These are phyloP conservation scores for Pyrenula aspistea DNA, from an alignment of 495 filamentous ascomycete genomes.

Conservation along the genomic window DNA sequence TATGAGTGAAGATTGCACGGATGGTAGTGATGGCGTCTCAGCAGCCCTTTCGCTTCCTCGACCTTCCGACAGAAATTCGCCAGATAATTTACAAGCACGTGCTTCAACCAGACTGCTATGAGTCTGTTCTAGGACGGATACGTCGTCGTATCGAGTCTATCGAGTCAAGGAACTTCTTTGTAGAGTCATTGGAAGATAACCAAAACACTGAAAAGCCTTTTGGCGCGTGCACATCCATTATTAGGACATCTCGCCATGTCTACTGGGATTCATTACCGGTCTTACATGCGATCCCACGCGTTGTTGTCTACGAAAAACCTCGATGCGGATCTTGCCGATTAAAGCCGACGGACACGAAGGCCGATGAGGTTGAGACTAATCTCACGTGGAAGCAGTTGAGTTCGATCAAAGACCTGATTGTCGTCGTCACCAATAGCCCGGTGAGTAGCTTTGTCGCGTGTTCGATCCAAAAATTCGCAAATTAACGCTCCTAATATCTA, in stretches of 20 bases:
- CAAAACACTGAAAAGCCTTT: not conserved
- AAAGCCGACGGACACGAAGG: not conserved
- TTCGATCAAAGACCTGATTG: not conserved
- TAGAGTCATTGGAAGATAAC: too few relatives aligned
- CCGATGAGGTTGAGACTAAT: not conserved
- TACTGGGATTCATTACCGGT: not conserved
- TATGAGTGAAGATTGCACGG: not conserved
- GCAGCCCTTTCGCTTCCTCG: not conserved
- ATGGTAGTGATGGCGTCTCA: not conserved
- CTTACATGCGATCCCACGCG: not conserved
- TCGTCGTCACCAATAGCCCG: too few relatives aligned
- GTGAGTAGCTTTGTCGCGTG: too few relatives aligned
- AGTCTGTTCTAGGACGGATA: not conserved
- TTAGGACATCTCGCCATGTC: not conserved
- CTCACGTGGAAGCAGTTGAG: not conserved
- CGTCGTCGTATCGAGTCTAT: not conserved
- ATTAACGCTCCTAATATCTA: not conserved
- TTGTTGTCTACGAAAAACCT: too few relatives aligned
- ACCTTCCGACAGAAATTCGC: not conserved
- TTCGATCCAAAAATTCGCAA: too few relatives aligned
- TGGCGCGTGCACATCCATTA: not conserved
- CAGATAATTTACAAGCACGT: not conserved
- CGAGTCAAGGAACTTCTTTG: not conserved
- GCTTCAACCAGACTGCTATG: not conserved
- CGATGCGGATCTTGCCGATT: not conserved